Percentiles rank a stretch among this genome's conserved stretches.
Conservation (phyloP, 23 red algal species). For the Gracilaria gracilis region DNA sequence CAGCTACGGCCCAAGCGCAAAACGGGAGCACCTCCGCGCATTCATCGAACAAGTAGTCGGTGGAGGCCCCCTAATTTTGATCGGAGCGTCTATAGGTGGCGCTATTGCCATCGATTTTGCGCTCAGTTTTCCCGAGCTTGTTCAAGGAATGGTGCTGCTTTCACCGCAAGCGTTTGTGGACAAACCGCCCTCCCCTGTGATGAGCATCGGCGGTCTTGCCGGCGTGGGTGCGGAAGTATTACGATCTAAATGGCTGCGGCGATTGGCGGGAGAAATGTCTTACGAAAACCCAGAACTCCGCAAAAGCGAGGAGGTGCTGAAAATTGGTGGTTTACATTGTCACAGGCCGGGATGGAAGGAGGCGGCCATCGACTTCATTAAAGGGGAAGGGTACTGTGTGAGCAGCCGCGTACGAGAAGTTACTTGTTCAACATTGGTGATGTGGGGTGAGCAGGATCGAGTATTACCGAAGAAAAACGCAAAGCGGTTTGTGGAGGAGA, state of each 20-base stretch:
- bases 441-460: constrained; percentile 81
- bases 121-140: constrained; percentile 33
- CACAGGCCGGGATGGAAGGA: constrained; percentile 75
- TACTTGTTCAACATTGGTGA: constrained; percentile 62
- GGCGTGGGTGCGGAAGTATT: constrained; percentile 68
- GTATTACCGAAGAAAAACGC: constrained; percentile 75
- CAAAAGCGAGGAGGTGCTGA: constrained; percentile 73
- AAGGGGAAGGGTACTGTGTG: constrained; percentile 76
- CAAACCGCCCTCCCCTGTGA: constrained; percentile 48
- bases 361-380: constrained; percentile 73
- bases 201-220: constrained; percentile 44
- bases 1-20: constrained; percentile 56
- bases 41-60: constrained; percentile 62
- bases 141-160: constrained; percentile 67
- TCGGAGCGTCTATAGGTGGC: constrained; percentile 82
- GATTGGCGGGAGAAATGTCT: constrained; percentile 48
- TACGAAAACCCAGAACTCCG: constrained; percentile 48
- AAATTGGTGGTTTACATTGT: constrained; percentile 80
- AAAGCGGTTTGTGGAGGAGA: constrained; percentile 36
- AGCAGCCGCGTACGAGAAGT: constrained; percentile 52
- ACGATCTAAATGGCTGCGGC: constrained; percentile 69
- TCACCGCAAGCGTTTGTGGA: constrained; percentile 84
- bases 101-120: constrained; percentile 79
- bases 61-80: constrained; percentile 52
- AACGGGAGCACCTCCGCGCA: constrained; percentile 66